Percentiles rank a stretch among this genome's conserved stretches.
Evolutionary conservation across 805 yeast species (phyloP).

Genomic region (Naumovozyma baii): DNA sequence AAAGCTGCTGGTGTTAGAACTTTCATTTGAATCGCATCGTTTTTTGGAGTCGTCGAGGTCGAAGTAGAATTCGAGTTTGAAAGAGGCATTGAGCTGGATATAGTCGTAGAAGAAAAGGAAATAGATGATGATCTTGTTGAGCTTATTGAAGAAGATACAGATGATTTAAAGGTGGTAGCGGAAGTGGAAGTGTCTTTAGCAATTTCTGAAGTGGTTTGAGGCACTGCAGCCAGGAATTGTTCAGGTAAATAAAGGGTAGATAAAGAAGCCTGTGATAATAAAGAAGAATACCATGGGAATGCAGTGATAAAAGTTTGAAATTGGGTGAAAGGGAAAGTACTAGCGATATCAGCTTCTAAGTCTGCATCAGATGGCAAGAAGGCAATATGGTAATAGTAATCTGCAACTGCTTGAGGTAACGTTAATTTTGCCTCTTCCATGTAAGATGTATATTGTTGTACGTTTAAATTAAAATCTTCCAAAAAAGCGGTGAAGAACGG

Average conservation of each 20-base stretch:
- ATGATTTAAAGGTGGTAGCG: neutral
- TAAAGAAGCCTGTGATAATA: constrained; percentile 12
- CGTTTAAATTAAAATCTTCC: constrained; percentile 24
- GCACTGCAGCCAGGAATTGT: constrained; percentile 11
- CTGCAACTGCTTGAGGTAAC: constrained; percentile 29
- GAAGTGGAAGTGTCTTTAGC: neutral
- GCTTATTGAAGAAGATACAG: neutral
- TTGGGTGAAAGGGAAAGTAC: constrained; percentile 30
- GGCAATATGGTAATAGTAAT: constrained; percentile 29
- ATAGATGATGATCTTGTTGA: neutral
- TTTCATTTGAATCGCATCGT: neutral
- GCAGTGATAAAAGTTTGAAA: constrained; percentile 30
- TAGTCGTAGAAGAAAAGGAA: neutral
- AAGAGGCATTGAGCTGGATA: neutral
- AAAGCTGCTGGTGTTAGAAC: neutral
- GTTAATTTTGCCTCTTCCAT: constrained; percentile 26
- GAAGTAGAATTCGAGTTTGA: neutral
- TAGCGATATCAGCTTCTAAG: constrained; percentile 21
- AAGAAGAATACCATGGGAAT: constrained; percentile 26
- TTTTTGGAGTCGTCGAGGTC: neutral
- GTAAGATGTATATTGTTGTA: constrained; percentile 28
- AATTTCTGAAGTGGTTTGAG: neutral
- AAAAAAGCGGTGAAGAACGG: constrained; percentile 27
- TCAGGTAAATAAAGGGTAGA: constrained; percentile 22
- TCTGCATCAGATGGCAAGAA: constrained; percentile 19